phyloP scores from a whole-genome alignment of 805 yeast species.

The Metschnikowia cubensis region DNA sequence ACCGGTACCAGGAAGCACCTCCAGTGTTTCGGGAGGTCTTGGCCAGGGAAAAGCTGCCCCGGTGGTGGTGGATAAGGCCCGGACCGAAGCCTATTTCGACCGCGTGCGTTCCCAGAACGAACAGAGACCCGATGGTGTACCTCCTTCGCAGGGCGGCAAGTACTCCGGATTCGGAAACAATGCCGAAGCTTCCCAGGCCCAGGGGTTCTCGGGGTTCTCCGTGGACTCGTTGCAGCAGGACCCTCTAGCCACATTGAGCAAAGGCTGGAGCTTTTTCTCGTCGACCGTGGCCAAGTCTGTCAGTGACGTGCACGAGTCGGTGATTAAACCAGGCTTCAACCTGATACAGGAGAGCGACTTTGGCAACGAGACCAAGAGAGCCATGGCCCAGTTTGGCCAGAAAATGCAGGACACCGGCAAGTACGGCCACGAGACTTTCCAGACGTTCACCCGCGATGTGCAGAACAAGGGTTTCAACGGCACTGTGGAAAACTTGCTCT shows the following conservation, averaged over 20 bases:
- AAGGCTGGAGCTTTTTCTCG: slow-evolving; percentile 93
- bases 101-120: slow-evolving; percentile 71
- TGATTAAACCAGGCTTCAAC: slow-evolving; percentile 86
- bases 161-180: slow-evolving; percentile 89
- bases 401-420: slow-evolving; percentile 85
- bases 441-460: slow-evolving; percentile 48
- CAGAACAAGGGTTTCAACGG: slow-evolving; percentile 38
- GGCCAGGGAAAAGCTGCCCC: slow-evolving; percentile 25
- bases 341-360: slow-evolving; percentile 75
- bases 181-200: slow-evolving; percentile 44
- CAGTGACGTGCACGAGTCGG: slow-evolving; percentile 79
- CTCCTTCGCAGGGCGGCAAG: slow-evolving; percentile 93
- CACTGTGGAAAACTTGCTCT: slow-evolving; percentile 38
- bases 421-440: slow-evolving; percentile 67
- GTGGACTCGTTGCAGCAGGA: slow-evolving; percentile 71
- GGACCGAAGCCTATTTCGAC: slow-evolving; percentile 80
- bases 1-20: slow-evolving; percentile 23
- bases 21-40: not conserved
- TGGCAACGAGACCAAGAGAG: slow-evolving; percentile 77
- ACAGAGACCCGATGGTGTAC: slow-evolving; percentile 68
- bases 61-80: slow-evolving; percentile 40
- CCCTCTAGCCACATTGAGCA: slow-evolving; percentile 84
- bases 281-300: slow-evolving; percentile 80
- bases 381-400: slow-evolving; percentile 96
- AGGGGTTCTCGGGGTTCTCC: slow-evolving; percentile 47